These are phyloP conservation scores for Eremochloa ophiuroides DNA, from an alignment of 176 grass and related monocot species.

Conservation along the genomic window DNA sequence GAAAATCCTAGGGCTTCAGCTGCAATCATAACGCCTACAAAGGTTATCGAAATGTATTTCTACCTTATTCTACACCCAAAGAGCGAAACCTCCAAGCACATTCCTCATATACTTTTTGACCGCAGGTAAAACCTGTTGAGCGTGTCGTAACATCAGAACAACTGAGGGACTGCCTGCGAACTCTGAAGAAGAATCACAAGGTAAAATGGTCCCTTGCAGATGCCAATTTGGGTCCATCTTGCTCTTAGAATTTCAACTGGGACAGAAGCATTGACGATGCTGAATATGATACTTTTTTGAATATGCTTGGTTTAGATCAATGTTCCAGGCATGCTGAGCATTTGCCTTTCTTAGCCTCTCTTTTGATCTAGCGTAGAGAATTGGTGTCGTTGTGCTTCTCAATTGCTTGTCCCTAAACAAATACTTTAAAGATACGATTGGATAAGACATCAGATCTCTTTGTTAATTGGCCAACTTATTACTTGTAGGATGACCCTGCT, in stretches of 20 bases:
- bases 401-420: background rate
- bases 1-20: slow-evolving; percentile 39
- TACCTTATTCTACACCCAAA: background rate
- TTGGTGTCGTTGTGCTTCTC: background rate
- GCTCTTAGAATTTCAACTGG: background rate
- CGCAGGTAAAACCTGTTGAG: slow-evolving; percentile 42
- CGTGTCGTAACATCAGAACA: slow-evolving; percentile 46
- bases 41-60: slow-evolving; percentile 29
- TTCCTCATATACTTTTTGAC: slow-evolving; percentile 23
- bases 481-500: slow-evolving; percentile 47
- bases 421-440: background rate
- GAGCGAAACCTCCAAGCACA: background rate
- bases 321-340: slow-evolving; percentile 6
- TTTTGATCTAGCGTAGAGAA: background rate
- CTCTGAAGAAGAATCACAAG: slow-evolving; percentile 77
- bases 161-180: slow-evolving; percentile 63
- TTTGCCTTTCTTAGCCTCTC: background rate
- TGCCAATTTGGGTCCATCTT: background rate
- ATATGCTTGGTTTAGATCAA: background rate
- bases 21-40: slow-evolving; percentile 15
- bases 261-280: background rate
- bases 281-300: background rate
- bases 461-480: background rate
- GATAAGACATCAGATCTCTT: background rate
- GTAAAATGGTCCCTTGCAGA: slow-evolving; percentile 35